Base-by-base conservation (phyloP, 192 early-diverging fungal genomes). In the Mortierella hygrophila region DNA sequence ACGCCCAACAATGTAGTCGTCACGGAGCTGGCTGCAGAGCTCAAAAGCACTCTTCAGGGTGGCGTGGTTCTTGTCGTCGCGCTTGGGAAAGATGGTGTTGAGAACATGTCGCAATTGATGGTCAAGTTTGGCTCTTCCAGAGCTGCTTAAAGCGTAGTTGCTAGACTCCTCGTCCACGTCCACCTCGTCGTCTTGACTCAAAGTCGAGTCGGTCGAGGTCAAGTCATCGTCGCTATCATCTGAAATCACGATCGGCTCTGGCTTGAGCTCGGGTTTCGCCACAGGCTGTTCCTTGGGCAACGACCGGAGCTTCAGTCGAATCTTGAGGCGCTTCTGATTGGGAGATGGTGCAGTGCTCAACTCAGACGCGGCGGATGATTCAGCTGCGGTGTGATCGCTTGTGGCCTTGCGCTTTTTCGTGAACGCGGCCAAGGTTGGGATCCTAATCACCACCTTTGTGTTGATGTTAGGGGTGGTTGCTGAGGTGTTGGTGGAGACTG, bases 21-120 rank as follows among this genome's bases (percentile, higher is more conserved):
- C 20, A 23, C 68, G 42, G 38, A 78, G 47, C 40, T 78, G 41
- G 13, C 44, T 29, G 9, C 65, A 78, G 0, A 29, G 32, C 11
- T 44, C 44, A 71, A 78, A 69, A 13, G 77, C 77, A 26, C 37
- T 49, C 69, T 69, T 60, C 38, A 78, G 40, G 38, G 41, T 16
- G 6, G 21, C 69, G 15, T 40, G 42, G n/a, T 76, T 65, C 21
- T 69, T 29, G 35, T 55, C 40, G 3, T 71, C 69, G 6, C 40
- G 68, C 40, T 49, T 32, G 6, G 77, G 77, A 71, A 78, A 78
- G 77, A 78, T 78, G 23, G 68, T 47, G 32, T 78, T 35, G 38
- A 78, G 55, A n/a, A 60, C 13, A 13, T 41, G 57, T 23, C 60
- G 57, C 37, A 75, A n/a, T n/a, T 49, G 73, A 54, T 75, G 47